Percentiles rank a stretch among this genome's conserved stretches.
phyloP scores from a whole-genome alignment of 192 early-diverging fungal genomes.

The Linderina pennispora region DNA sequence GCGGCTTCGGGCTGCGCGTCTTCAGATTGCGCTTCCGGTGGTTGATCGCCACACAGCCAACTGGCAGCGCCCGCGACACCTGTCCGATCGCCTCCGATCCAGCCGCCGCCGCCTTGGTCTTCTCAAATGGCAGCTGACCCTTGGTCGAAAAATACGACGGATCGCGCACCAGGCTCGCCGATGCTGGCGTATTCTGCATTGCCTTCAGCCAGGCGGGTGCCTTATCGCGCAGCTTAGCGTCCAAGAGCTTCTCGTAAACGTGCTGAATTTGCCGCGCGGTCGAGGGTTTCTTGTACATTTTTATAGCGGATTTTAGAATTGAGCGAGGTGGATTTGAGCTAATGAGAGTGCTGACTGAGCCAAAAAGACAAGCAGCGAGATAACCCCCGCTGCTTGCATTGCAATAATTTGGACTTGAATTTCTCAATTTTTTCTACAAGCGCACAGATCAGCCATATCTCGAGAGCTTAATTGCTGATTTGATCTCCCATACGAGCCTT shows the following conservation, averaged over 20 bases:
- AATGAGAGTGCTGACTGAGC: neutral
- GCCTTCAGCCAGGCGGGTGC: constrained; percentile 47
- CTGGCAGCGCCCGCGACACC: constrained; percentile 24
- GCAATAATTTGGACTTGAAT: no score
- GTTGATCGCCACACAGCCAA: constrained; percentile 23
- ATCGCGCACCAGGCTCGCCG: constrained; percentile 42
- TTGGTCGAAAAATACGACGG: constrained; percentile 37
- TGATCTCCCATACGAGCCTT: no score
- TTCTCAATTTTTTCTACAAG: no score
- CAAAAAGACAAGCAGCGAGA: neutral
- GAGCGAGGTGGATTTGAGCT: neutral
- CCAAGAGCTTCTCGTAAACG: constrained; percentile 35
- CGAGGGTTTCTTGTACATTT: constrained; percentile 41
- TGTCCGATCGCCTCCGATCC: neutral
- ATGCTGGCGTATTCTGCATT: constrained; percentile 32
- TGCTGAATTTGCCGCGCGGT: constrained; percentile 20
- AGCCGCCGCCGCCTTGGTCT: neutral
- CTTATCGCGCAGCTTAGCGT: constrained; percentile 23
- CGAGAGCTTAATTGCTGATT: no score
- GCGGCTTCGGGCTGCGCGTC: constrained; percentile 55
- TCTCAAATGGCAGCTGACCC: constrained; percentile 34
- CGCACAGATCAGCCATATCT: no score
- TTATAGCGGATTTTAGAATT: neutral
- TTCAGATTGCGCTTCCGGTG: constrained; percentile 55
- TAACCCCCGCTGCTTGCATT: no score